Percentiles rank a stretch among this genome's conserved stretches.
Evolutionary conservation across 1,284 basidiomycete genomes (phyloP).

Genomic region (Microbotryum lychnidis-dioicae): DNA sequence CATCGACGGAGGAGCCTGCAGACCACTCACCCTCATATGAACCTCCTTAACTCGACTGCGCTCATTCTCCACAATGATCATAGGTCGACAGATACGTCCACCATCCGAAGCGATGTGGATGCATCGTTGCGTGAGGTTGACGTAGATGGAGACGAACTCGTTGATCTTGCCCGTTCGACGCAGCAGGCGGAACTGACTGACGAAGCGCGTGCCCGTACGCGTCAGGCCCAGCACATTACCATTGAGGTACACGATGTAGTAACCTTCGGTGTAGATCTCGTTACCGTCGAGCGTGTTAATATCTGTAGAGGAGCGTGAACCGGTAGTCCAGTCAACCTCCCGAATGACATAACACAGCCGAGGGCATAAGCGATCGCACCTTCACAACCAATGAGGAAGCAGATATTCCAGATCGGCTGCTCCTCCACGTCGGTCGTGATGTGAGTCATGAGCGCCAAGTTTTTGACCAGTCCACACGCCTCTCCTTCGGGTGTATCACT

Average conservation of each 20-base stretch:
- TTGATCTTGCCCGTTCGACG: slow-evolving; percentile 85
- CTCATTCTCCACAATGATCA: slow-evolving; percentile 91
- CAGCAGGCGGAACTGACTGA: slow-evolving; percentile 80
- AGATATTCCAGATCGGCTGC: slow-evolving; percentile 79
- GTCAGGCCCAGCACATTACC: slow-evolving; percentile 93
- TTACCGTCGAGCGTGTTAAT: slow-evolving; percentile 86
- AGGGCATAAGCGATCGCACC: slow-evolving; percentile 45
- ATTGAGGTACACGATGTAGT: slow-evolving; percentile 95
- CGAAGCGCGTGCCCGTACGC: slow-evolving; percentile 75
- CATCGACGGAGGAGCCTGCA: background rate
- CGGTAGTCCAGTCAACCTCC: background rate
- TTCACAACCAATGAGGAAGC: slow-evolving; percentile 92
- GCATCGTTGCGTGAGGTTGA: slow-evolving; percentile 88
- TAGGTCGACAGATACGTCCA: slow-evolving; percentile 93
- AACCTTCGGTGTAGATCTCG: slow-evolving; percentile 86
- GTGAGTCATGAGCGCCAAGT: slow-evolving; percentile 97
- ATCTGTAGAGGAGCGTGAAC: slow-evolving; percentile 49
- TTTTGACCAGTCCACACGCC: slow-evolving; percentile 97
- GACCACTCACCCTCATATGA: slow-evolving; percentile 61
- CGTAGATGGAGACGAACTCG: slow-evolving; percentile 95
- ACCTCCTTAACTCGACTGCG: slow-evolving; percentile 66
- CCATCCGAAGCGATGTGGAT: slow-evolving; percentile 98
- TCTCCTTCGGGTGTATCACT: slow-evolving; percentile 99
- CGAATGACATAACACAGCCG: background rate
- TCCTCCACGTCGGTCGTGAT: slow-evolving; percentile 99